Evolutionary conservation across 75 land plant genomes (phyloP), one percentile per base, ranked within the genome.

Genomic region (Adiantum capillusveneris): DNA sequence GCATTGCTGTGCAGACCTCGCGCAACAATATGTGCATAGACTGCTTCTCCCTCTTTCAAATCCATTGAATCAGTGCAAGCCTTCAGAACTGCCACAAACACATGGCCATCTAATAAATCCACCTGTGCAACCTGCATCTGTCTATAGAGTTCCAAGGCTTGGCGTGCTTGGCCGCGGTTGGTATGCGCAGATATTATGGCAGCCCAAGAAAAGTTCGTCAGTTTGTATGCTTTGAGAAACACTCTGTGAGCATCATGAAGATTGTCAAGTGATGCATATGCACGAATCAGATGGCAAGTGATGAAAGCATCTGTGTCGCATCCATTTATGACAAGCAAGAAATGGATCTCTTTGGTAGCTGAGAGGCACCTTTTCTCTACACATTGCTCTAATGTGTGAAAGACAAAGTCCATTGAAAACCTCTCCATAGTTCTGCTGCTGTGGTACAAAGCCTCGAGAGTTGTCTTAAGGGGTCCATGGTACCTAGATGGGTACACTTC

Each of bases 141-240:
- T 6, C 21, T 19, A 34, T 49, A 55, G 16, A 65, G 31, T 54
- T 16, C 37, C 12, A 65, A 31, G 7, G 69, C 69, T 26, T 25
- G 14, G 20, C 17, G 21, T 20, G 31, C 29, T 31, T 29, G 17
- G 13, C 65, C 64, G 31, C 1, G 34, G 9, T 29, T 58, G 2
- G 29, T 22, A 48, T 44, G 50, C 11, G 65, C 52, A 39, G 51
- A 34, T 28, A 66, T 66, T 16, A 66, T 58, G 36, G 65, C 44
- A 44, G 21, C 44, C 69, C 69, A 66, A 17, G 69, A 44, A 45
- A 24, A 42, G 17, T 14, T 5, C 1, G 37, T 58, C 6, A 17
- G 60, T n/a, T 34, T 18, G 2, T 16, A 19, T 22, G 31, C 42
- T 39, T 30, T 37, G 6, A 17, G 19, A 18, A 58, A 58, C 6